Conservation (phyloP, 2,329 filamentous ascomycete species). For the Ceratocystis smalleyi region DNA sequence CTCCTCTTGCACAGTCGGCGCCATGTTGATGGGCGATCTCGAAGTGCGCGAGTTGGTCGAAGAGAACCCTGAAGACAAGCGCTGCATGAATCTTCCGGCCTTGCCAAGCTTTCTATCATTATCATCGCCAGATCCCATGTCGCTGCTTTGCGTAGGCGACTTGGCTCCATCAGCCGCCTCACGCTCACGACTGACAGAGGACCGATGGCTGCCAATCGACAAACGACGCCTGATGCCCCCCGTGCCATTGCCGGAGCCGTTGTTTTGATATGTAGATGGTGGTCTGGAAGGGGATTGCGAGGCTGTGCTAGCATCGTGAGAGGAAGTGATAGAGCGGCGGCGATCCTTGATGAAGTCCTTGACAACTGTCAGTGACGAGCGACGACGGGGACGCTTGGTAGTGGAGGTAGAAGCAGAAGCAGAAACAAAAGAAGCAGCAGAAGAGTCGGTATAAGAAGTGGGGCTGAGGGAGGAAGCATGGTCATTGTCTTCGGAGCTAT, state of each 20-base stretch:
- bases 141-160: background rate
- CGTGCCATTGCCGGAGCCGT: constrained; percentile 11
- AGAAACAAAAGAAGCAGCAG: constrained; percentile 6
- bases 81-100: constrained; percentile 42
- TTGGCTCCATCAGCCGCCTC: constrained; percentile 28
- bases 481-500: background rate
- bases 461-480: background rate
- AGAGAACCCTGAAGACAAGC: constrained; percentile 39
- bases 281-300: constrained; percentile 34
- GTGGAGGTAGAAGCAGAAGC: constrained; percentile 3
- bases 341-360: constrained; percentile 47
- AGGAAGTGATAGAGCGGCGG: constrained; percentile 35
- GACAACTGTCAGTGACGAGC: constrained; percentile 45
- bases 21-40: constrained; percentile 33
- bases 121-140: constrained; percentile 31
- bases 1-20: constrained; percentile 38
- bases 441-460: background rate
- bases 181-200: constrained; percentile 34
- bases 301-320: constrained; percentile 25
- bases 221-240: constrained; percentile 42
- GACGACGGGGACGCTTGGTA: constrained; percentile 22
- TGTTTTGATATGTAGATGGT: constrained; percentile 31
- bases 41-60: constrained; percentile 20
- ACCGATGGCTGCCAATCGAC: constrained; percentile 49
- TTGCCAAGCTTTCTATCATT: constrained; percentile 36